phyloP scores from a whole-genome alignment of 106 monocot species.

The Dendrobium huoshanense region DNA sequence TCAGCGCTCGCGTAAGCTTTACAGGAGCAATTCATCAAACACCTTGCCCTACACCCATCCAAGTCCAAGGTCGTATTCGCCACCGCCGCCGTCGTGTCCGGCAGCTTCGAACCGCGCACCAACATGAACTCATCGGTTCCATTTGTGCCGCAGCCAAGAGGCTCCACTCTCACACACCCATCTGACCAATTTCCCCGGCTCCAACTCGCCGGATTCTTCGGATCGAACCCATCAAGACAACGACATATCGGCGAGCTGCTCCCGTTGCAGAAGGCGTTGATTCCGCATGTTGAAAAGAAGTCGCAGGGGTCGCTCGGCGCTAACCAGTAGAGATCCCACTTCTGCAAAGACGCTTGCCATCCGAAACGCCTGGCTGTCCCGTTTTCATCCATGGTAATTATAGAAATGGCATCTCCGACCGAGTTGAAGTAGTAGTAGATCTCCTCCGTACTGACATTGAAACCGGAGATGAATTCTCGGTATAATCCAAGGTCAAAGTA shows the following conservation, averaged over 20 bases:
- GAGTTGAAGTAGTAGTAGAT: conserved; percentile 10
- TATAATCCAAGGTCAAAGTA: not conserved
- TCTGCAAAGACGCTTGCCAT: conserved; percentile 3
- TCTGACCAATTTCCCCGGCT: conserved; percentile 13
- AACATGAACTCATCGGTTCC: conserved; percentile 20
- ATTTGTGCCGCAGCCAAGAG: conserved; percentile 25
- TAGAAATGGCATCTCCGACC: not conserved
- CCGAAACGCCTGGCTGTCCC: conserved; percentile 8
- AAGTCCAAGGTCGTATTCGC: conserved; percentile 22
- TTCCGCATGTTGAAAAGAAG: conserved; percentile 25
- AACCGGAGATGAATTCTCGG: conserved; percentile 1
- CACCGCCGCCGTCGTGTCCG: conserved; percentile 17
- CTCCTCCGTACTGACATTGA: conserved; percentile 15
- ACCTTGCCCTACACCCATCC: conserved; percentile 23
- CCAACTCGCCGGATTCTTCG: conserved; percentile 12
- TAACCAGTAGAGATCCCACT: conserved; percentile 26
- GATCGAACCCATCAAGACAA: conserved; percentile 47
- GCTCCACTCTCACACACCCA: conserved; percentile 20
- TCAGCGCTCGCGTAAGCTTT: conserved; percentile 41
- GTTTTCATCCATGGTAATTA: conserved; percentile 6
- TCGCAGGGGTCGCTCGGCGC: conserved; percentile 30
- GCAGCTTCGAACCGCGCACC: conserved; percentile 23
- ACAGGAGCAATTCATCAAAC: conserved; percentile 50
- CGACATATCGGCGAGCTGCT: conserved; percentile 28
- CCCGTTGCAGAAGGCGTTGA: conserved; percentile 32